These are phyloP conservation scores for Sungouiella thailandica DNA, from an alignment of 805 yeast species.

Conservation along the genomic window DNA sequence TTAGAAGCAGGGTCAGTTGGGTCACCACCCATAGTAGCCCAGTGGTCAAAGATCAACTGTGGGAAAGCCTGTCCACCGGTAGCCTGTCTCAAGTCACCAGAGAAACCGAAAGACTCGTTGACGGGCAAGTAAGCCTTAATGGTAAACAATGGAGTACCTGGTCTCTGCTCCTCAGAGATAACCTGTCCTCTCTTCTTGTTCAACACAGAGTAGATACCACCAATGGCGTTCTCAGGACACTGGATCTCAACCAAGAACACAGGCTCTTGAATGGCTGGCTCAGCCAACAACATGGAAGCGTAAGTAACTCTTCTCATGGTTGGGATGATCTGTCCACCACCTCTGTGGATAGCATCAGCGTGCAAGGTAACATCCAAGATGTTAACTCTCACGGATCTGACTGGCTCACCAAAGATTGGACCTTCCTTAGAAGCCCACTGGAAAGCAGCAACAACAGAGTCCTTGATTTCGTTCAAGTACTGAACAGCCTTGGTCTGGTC, in stretches of 20 bases:
- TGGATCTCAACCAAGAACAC: conserved; percentile 98
- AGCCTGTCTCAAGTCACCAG: conserved; percentile 98
- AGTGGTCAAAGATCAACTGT: conserved; percentile 99
- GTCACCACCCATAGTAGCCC: conserved; percentile 89
- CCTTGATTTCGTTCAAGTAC: conserved; percentile 98
- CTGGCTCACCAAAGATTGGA: conserved; percentile 94
- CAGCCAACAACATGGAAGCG: conserved; percentile 97
- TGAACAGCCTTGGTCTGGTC: conserved; percentile 99
- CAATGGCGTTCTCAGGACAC: conserved; percentile 99
- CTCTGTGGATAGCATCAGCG: conserved; percentile 99
- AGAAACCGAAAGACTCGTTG: conserved; percentile 99
- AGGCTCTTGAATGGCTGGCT: conserved; percentile 99
- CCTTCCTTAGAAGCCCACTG: conserved; percentile 99
- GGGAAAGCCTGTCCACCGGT: conserved; percentile 99
- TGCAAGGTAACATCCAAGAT: conserved; percentile 98
- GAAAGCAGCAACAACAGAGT: conserved; percentile 99
- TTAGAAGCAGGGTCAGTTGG: conserved; percentile 77
- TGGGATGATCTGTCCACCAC: conserved; percentile 99
- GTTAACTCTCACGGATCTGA: conserved; percentile 97
- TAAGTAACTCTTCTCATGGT: conserved; percentile 99
- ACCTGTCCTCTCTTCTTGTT: conserved; percentile 99
- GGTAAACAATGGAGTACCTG: conserved; percentile 99
- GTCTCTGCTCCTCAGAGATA: conserved; percentile 98
- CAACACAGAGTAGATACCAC: conserved; percentile 99
- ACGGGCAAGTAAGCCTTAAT: conserved; percentile 99